Evolutionary conservation across 106 monocot species (phyloP).

Genomic region (Allium fistulosum): DNA sequence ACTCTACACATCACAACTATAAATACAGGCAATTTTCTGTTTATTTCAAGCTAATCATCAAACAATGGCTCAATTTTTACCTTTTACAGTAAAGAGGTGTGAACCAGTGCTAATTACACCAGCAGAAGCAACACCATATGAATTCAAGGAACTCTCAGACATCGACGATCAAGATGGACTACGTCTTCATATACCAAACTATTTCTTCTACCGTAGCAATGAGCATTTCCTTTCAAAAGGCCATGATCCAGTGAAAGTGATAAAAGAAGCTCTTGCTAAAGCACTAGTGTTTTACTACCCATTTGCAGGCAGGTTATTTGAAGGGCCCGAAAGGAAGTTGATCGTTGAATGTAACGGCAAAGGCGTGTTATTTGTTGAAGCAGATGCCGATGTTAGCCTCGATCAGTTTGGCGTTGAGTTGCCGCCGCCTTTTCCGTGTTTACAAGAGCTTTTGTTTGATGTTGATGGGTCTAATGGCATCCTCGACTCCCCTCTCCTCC

Average conservation of each 20-base stretch:
- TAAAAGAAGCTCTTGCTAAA: constrained; percentile 27
- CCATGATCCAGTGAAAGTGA: constrained; percentile 2
- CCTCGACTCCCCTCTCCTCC: constrained; percentile 31
- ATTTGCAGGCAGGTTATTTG: constrained; percentile 31
- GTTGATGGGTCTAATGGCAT: constrained; percentile 26
- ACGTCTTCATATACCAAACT: constrained; percentile 18
- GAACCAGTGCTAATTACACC: constrained; percentile 21
- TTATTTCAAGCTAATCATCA: not conserved
- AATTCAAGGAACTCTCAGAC: constrained; percentile 33
- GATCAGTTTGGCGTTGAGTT: not conserved
- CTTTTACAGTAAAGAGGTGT: constrained; percentile 17
- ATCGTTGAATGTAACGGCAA: constrained; percentile 27
- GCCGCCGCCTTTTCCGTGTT: constrained; percentile 47
- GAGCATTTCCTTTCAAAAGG: too few species aligned
- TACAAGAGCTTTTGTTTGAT: constrained; percentile 42
- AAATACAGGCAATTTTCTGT: too few species aligned
- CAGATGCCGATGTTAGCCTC: not conserved
- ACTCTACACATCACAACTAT: too few species aligned
- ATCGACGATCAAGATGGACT: constrained; percentile 37
- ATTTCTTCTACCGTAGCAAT: constrained; percentile 24
- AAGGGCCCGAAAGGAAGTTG: constrained; percentile 7
- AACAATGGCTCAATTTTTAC: not conserved
- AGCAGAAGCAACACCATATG: constrained; percentile 19
- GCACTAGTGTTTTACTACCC: constrained; percentile 42
- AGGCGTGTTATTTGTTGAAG: not conserved